Percentiles rank a stretch among this genome's conserved stretches.
phyloP scores from a whole-genome alignment of 2,329 filamentous ascomycete species.

The Calonectria hawksworthii region DNA sequence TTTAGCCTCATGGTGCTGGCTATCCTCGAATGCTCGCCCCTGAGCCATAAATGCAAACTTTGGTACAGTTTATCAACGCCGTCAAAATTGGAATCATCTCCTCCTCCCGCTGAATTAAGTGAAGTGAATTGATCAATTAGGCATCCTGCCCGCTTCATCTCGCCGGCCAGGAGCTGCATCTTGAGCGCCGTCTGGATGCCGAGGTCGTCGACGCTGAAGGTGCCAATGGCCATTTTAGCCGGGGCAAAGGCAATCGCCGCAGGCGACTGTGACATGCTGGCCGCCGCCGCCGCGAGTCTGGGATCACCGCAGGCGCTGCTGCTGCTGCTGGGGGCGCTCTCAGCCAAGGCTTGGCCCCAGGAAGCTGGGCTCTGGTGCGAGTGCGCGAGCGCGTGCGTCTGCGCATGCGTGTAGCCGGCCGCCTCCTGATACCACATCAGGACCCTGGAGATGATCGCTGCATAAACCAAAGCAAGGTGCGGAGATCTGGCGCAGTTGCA shows the following conservation, averaged over 20 bases:
- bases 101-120: background rate
- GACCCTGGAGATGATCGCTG: slow-evolving; percentile 11
- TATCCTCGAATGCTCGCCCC: slow-evolving; percentile 9
- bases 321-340: background rate
- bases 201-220: slow-evolving; percentile 17
- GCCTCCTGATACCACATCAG: slow-evolving; percentile 19
- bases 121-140: slow-evolving; percentile 16
- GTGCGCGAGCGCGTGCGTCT: background rate
- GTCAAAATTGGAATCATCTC: slow-evolving; percentile 7
- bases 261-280: background rate
- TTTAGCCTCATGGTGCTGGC: slow-evolving; percentile 5
- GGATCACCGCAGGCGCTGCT: background rate
- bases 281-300: background rate
- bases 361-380: background rate
- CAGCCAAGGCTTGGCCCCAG: background rate
- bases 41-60: slow-evolving; percentile 11
- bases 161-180: slow-evolving; percentile 15
- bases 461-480: slow-evolving; percentile 16
- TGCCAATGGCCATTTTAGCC: slow-evolving; percentile 10
- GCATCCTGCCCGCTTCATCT: background rate
- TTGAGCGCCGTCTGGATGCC: slow-evolving; percentile 13
- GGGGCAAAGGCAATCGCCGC: slow-evolving; percentile 1
- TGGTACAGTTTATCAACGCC: slow-evolving; percentile 17
- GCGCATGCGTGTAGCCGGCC: slow-evolving; percentile 3
- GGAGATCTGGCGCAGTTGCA: slow-evolving; percentile 16